phyloP scores from a whole-genome alignment of 2,329 filamentous ascomycete genomes.

The Calycina marina region DNA sequence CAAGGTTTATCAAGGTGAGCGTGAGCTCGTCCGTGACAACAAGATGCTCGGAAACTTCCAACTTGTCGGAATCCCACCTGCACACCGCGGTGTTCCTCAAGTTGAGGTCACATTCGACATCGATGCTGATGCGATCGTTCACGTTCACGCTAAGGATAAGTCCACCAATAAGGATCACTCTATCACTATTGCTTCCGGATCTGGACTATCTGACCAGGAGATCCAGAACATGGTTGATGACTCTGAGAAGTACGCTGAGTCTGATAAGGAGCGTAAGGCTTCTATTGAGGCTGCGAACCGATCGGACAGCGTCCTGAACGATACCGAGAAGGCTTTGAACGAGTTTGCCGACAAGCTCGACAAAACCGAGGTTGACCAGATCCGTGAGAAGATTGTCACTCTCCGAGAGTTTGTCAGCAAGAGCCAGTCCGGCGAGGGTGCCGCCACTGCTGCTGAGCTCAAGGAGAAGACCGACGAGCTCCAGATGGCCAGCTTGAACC shows the following conservation, averaged over 20 bases:
- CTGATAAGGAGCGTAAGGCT: slow-evolving; percentile 92
- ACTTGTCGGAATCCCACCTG: slow-evolving; percentile 90
- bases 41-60: slow-evolving; percentile 99
- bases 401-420: slow-evolving; percentile 86
- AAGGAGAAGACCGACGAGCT: slow-evolving; percentile 99
- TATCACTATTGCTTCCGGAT: slow-evolving; percentile 96
- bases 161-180: slow-evolving; percentile 99
- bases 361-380: slow-evolving; percentile 85
- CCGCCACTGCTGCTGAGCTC: slow-evolving; percentile 75
- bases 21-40: slow-evolving; percentile 97
- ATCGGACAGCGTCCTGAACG: slow-evolving; percentile 88
- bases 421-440: slow-evolving; percentile 85
- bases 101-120: slow-evolving; percentile 98
- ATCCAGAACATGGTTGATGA: slow-evolving; percentile 97
- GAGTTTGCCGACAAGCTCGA: slow-evolving; percentile 93
- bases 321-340: slow-evolving; percentile 96
- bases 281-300: slow-evolving; percentile 96
- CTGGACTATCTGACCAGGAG: slow-evolving; percentile 85
- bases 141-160: slow-evolving; percentile 98
- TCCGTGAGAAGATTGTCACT: slow-evolving; percentile 80
- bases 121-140: slow-evolving; percentile 93
- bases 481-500: slow-evolving; percentile 84
- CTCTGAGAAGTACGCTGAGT: slow-evolving; percentile 89
- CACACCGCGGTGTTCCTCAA: slow-evolving; percentile 90
- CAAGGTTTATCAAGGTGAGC: slow-evolving; percentile 99